phyloP scores from a whole-genome alignment of 2,329 filamentous ascomycete species.

The Fusarium neocosmosporiellum region DNA sequence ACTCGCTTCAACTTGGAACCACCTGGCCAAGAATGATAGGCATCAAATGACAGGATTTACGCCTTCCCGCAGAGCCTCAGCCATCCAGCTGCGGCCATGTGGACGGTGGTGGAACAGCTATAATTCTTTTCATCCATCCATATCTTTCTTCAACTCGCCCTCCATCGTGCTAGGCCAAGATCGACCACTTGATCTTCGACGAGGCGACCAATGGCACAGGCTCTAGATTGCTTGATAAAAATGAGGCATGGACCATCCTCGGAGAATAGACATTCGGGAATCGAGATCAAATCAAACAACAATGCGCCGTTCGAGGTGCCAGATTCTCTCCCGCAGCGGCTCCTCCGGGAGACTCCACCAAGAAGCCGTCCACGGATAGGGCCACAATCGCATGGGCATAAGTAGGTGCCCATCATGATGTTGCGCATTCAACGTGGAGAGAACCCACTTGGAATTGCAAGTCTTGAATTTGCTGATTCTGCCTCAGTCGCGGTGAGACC shows the following conservation, averaged over 20 bases:
- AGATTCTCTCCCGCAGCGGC: constrained; percentile 6
- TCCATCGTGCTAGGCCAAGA: background rate
- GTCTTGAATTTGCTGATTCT: constrained; percentile 10
- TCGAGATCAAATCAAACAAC: constrained; percentile 13
- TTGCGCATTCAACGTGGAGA: constrained; percentile 33
- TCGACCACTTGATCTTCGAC: background rate
- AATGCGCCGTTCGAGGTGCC: background rate
- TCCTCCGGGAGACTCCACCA: constrained; percentile 24
- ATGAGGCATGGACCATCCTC: background rate
- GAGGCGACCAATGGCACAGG: background rate
- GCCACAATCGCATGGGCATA: constrained; percentile 18
- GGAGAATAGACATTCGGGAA: background rate
- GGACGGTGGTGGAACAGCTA: constrained; percentile 24
- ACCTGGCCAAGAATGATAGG: constrained; percentile 18
- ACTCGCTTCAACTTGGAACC: constrained; percentile 30
- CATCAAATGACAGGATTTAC: constrained; percentile 7
- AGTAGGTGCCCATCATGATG: constrained; percentile 15
- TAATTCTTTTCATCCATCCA: background rate
- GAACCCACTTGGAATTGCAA: constrained; percentile 8
- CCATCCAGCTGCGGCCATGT: constrained; percentile 33
- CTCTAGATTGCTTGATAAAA: background rate
- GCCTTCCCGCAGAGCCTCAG: constrained; percentile 39
- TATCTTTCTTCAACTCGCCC: background rate
- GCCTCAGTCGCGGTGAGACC: constrained; percentile 15
- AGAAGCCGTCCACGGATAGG: constrained; percentile 19